Evolutionary conservation across 2,329 filamentous ascomycete species (phyloP), one percentile per base, ranked within the genome.

Genomic region (Neopestalotiopsis sp.): DNA sequence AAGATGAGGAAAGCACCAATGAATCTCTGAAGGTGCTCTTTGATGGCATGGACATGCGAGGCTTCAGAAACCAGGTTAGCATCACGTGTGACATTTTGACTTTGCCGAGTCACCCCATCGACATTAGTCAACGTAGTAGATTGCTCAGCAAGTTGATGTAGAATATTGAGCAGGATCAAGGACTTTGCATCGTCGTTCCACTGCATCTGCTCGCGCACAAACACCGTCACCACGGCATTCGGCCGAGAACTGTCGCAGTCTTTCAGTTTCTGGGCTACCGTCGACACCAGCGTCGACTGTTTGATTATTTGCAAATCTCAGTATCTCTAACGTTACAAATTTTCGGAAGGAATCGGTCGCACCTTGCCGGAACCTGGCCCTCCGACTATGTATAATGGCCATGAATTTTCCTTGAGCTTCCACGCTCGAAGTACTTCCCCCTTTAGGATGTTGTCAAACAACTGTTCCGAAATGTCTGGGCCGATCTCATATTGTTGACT

Each of bases 331-430:
- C 40, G 4, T 42, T 17, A 17, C n/a, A 42, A 40, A 20, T 24
- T 17, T 42, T 17, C 14, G n/a, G 4, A 4, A 45, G 38, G 32
- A 42, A 63, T 42, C 10, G 38, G 20, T 38, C 60, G 14, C 14
- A 63, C 60, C 60, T 63, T 63, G 32, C 60, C 60, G 32, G 60
- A 63, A 63, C 32, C 60, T n/a, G 60, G 60, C 6, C 60, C 60
- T 38, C 60, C 60, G 13, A 63, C 30, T n/a, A 63, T 42, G 5
- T 34, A 24, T 24, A 63, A 42, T 14, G 24, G 60, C 60, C 30
- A 63, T 17, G n/a, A 4, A 34, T 63, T 63, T 3, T 24, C 38
- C 32, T 63, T 42, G 32, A 38, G n/a, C 38, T 63, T 38, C 60
- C 60, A 63, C 10, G 32, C 32, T 13, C n/a, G 24, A 14, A 40